Evolutionary conservation across 805 yeast genomes (phyloP).

Genomic region (Clavispora santaluciae): DNA sequence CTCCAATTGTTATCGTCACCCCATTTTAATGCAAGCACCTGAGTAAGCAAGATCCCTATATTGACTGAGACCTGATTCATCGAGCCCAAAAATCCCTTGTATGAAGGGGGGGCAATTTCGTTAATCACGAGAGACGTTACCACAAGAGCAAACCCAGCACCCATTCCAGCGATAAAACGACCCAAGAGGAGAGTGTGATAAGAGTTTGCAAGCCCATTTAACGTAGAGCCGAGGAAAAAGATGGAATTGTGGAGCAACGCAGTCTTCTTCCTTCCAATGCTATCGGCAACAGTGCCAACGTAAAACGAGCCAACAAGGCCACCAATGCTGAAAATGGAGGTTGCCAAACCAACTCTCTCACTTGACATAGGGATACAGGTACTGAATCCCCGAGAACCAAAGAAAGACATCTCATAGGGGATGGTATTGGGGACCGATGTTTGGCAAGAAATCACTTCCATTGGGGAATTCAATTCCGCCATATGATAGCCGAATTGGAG

Average conservation of each 20-base stretch:
- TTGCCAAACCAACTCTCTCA: constrained; percentile 63
- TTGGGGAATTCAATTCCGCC: constrained; percentile 92
- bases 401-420: constrained; percentile 35
- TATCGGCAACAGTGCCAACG: constrained; percentile 62
- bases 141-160: constrained; percentile 85
- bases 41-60: constrained; percentile 78
- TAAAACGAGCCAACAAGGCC: constrained; percentile 72
- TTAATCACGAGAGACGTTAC: constrained; percentile 77
- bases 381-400: constrained; percentile 33
- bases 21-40: constrained; percentile 64
- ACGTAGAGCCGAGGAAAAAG: constrained; percentile 56
- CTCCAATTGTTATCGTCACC: constrained; percentile 73
- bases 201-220: constrained; percentile 49
- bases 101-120: constrained; percentile 67
- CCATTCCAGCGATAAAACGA: constrained; percentile 74
- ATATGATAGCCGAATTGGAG: constrained; percentile 92
- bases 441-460: constrained; percentile 59
- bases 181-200: constrained; percentile 52
- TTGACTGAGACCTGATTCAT: constrained; percentile 87
- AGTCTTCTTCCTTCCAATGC: constrained; percentile 57
- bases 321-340: constrained; percentile 78
- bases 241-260: constrained; percentile 48
- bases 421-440: constrained; percentile 24
- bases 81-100: constrained; percentile 78
- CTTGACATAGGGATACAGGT: constrained; percentile 57